phyloP scores from a whole-genome alignment of 1,284 basidiomycete species.

The Trichosporon sp. region DNA sequence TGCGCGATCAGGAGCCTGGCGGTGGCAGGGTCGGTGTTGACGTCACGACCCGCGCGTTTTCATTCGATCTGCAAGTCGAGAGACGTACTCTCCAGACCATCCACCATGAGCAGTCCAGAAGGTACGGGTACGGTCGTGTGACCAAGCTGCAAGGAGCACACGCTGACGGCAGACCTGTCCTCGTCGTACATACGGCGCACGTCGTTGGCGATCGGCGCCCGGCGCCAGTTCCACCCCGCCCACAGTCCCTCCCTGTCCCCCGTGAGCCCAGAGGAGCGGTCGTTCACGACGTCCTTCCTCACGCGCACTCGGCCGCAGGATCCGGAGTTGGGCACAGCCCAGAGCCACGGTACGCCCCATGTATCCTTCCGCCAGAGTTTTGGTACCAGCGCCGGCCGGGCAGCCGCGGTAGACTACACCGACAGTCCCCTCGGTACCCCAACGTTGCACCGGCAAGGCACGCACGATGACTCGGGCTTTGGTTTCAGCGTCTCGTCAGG shows the following conservation, averaged over 20 bases:
- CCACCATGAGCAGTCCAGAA: constrained; percentile 17
- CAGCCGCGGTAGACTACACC: constrained; percentile 11
- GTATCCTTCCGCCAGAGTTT: constrained; percentile 21
- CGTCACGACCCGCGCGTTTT: constrained; percentile 6
- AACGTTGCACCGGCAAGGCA: not conserved
- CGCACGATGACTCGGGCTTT: not conserved
- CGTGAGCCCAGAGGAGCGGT: not conserved
- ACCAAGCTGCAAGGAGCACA: not conserved
- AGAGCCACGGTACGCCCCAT: not conserved
- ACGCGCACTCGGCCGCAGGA: constrained; percentile 13
- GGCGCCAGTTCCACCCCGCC: constrained; percentile 25
- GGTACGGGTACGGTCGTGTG: not conserved
- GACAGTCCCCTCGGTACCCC: not conserved
- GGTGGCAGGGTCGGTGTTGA: constrained; percentile 11
- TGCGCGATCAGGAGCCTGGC: not conserved
- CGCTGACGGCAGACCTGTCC: not conserved
- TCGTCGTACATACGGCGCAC: constrained; percentile 24
- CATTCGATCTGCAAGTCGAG: not conserved
- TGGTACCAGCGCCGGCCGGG: not conserved
- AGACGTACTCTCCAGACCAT: constrained; percentile 3
- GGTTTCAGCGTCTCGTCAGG: not conserved
- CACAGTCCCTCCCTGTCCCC: not conserved
- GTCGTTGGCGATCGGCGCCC: constrained; percentile 35
- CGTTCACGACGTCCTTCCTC: not conserved
- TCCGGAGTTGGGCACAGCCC: not conserved